Percentiles rank a stretch among this genome's conserved stretches.
Evolutionary conservation across 1,139 yeast species (phyloP).

Genomic region (Scheffersomyces insectosa): DNA sequence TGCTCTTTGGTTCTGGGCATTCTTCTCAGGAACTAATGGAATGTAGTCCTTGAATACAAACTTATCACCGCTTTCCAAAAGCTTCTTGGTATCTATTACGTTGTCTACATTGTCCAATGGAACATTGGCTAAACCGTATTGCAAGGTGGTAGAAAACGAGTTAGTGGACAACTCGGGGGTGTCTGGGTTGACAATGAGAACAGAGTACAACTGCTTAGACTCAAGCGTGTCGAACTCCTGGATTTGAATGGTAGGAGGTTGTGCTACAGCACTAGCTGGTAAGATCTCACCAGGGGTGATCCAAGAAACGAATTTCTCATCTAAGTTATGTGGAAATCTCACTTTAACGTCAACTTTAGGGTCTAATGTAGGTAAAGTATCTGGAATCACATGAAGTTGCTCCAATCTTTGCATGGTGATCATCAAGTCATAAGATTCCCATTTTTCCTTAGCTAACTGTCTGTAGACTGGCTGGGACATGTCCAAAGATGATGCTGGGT

Average conservation of each 20-base stretch:
- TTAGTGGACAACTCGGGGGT: slow-evolving; percentile 75
- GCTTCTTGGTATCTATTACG: slow-evolving; percentile 52
- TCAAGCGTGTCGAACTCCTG: slow-evolving; percentile 64
- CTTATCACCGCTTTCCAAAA: slow-evolving; percentile 38
- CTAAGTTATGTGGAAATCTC: slow-evolving; percentile 69
- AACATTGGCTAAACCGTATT: slow-evolving; percentile 78
- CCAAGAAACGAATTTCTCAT: slow-evolving; percentile 55
- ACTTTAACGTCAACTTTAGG: slow-evolving; percentile 78
- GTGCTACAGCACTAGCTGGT: slow-evolving; percentile 69
- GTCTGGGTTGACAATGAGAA: slow-evolving; percentile 88
- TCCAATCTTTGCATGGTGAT: slow-evolving; percentile 87
- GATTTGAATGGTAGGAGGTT: slow-evolving; percentile 73
- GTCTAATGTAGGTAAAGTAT: slow-evolving; percentile 85
- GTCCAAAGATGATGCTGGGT: slow-evolving; percentile 53
- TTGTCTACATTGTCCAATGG: slow-evolving; percentile 60
- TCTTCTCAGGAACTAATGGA: slow-evolving; percentile 91
- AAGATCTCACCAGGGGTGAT: slow-evolving; percentile 76
- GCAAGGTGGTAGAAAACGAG: slow-evolving; percentile 69
- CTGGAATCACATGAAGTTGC: slow-evolving; percentile 83
- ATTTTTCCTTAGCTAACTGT: slow-evolving; percentile 61
- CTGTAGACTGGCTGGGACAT: slow-evolving; percentile 78
- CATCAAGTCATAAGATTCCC: slow-evolving; percentile 72
- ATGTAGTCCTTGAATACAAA: slow-evolving; percentile 58
- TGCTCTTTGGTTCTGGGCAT: slow-evolving; percentile 78
- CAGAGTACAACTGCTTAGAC: slow-evolving; percentile 59